Conservation (phyloP, 805 yeast species). For the Cyberlindnera nakhonratchasimensis region DNA sequence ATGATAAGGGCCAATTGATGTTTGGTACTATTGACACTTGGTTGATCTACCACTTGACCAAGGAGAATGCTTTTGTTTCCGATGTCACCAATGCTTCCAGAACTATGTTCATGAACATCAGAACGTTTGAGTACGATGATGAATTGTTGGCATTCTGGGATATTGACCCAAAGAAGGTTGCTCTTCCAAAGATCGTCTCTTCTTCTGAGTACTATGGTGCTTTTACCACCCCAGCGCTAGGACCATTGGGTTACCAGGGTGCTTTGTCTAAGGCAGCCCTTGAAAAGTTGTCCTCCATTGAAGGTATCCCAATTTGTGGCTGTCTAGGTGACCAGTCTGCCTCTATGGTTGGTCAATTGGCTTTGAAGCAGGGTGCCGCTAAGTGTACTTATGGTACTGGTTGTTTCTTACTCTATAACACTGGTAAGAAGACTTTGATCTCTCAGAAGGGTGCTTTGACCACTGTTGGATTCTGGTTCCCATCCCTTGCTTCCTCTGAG, state of each 20-base stretch:
- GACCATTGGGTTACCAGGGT: conserved; percentile 47
- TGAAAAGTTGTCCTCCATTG: conserved; percentile 45
- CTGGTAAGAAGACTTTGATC: conserved; percentile 69
- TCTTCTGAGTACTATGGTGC: conserved; percentile 76
- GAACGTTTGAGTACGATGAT: conserved; percentile 70
- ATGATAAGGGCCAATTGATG: conserved; percentile 75
- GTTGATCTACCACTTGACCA: conserved; percentile 82
- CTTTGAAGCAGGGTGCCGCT: conserved; percentile 78
- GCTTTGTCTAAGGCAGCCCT: conserved; percentile 50
- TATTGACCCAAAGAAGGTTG: conserved; percentile 61
- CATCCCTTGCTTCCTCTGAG: conserved; percentile 44
- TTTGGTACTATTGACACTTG: conserved; percentile 95
- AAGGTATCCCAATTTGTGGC: conserved; percentile 75
- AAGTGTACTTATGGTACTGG: conserved; percentile 98
- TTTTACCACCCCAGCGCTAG: conserved; percentile 58
- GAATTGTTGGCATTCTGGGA: conserved; percentile 76
- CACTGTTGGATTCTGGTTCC: conserved; percentile 89
- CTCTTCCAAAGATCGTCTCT: conserved; percentile 74
- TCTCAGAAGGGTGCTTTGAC: conserved; percentile 82
- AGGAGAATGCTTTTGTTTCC: conserved; percentile 65
- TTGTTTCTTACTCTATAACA: conserved; percentile 83
- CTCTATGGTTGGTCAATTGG: conserved; percentile 89
- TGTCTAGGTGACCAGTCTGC: conserved; percentile 94
- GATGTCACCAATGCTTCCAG: conserved; percentile 92
- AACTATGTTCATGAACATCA: conserved; percentile 84